Evolutionary conservation across 345 rosid species (phyloP).

Genomic region (Barbarea vulgaris): DNA sequence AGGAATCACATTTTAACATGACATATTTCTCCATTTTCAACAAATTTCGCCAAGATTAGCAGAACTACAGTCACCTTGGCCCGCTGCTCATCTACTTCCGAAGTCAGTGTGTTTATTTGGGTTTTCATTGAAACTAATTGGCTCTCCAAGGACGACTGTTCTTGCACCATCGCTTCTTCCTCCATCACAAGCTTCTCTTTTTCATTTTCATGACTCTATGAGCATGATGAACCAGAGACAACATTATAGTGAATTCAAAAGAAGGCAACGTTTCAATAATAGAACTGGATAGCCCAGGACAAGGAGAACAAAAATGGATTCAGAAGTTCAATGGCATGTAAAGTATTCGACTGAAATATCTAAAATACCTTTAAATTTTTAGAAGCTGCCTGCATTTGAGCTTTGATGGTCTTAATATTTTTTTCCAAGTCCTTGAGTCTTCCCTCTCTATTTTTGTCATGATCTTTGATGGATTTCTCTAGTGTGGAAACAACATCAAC

Average conservation of each 20-base stretch:
- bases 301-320: slow-evolving; percentile 6
- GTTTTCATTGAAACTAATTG: slow-evolving; percentile 61
- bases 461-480: slow-evolving; percentile 85
- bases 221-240: slow-evolving; percentile 31
- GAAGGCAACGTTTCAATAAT: not conserved
- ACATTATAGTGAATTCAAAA: slow-evolving; percentile 16
- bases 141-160: slow-evolving; percentile 71
- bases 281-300: slow-evolving; percentile 5
- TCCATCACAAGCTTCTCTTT: slow-evolving; percentile 87
- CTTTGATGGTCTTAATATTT: slow-evolving; percentile 68
- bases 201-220: slow-evolving; percentile 76
- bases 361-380: slow-evolving; percentile 79
- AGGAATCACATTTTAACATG: slow-evolving; percentile 29
- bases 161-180: slow-evolving; percentile 76
- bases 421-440: slow-evolving; percentile 82
- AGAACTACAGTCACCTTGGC: slow-evolving; percentile 58
- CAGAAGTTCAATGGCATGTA: slow-evolving; percentile 8
- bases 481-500: slow-evolving; percentile 58
- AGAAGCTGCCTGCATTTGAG: slow-evolving; percentile 74
- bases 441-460: slow-evolving; percentile 77
- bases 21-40: not conserved
- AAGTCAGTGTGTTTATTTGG: slow-evolving; percentile 62
- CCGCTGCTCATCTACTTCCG: slow-evolving; percentile 70
- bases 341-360: slow-evolving; percentile 12
- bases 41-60: not conserved